phyloP scores from a whole-genome alignment of 2,329 filamentous ascomycete species.

The Alternaria metachromatica region DNA sequence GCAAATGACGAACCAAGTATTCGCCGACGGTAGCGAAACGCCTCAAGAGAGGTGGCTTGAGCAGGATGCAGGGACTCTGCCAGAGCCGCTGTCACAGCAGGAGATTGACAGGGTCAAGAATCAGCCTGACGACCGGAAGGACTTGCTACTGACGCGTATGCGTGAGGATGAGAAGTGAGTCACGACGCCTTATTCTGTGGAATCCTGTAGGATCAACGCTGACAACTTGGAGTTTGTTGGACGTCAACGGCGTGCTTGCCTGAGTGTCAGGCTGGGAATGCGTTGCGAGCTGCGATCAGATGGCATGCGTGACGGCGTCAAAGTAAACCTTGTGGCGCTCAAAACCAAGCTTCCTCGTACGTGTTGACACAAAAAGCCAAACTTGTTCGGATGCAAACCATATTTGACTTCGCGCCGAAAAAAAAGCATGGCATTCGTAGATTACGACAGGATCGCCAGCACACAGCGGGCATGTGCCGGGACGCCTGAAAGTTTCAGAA shows the following conservation, averaged over 20 bases:
- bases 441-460: background rate
- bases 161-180: slow-evolving; percentile 4
- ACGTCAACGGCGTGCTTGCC: background rate
- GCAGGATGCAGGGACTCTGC: slow-evolving; percentile 1
- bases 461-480: background rate
- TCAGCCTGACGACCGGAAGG: slow-evolving; percentile 1
- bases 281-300: background rate
- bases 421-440: background rate
- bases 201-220: background rate
- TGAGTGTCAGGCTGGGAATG: background rate
- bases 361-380: background rate
- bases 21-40: slow-evolving; percentile 4
- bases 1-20: background rate
- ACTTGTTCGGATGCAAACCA: background rate
- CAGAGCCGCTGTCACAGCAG: slow-evolving; percentile 4
- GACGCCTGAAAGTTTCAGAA: background rate
- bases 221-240: background rate
- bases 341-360: background rate
- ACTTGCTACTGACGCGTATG: background rate
- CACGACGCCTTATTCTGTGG: background rate
- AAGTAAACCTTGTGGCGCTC: background rate
- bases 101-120: slow-evolving; percentile 1
- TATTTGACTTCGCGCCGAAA: background rate
- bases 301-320: background rate
- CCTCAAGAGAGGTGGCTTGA: slow-evolving; percentile 10